Evolutionary conservation across 2,329 filamentous ascomycete genomes (phyloP), one percentile per base, ranked within the genome.

Genomic region (Pseudocercospora cruenta): DNA sequence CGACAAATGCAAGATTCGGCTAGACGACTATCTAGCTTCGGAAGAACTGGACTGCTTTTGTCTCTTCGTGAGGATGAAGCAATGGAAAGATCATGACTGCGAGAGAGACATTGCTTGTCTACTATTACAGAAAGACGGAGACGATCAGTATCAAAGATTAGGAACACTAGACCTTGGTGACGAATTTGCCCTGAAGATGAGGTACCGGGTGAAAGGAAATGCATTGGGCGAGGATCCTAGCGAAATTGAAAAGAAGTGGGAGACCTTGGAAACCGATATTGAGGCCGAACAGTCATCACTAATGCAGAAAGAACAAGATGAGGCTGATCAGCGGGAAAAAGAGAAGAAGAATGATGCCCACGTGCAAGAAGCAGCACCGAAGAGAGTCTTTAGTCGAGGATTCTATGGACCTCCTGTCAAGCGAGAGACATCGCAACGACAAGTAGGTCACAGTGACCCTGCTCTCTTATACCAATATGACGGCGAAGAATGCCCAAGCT

Each of bases 151-250:
- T n/a, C 9, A 21, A 12, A 12, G 59, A 9, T 22, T 61, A n/a
- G 59, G 59, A 12, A 39, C 45, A 7, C 16, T 61, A 9, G 45
- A 61, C 16, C 22, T 61, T 4, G 47, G 60, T 10, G 45, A 61
- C 19, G 24, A 61, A 10, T 55, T 47, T 9, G 36, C 58, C 28
- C 14, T 62, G 33, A 62, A 58, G 36, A 55, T 62, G 58, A 36
- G 36, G 21, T 59, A 61, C n/a, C 39, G 39, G 3, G 19, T 45
- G 5, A 45, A 45, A 19, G 39, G 24, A 26, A n/a, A n/a, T n/a
- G n/a, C 24, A 26, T 26, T 3, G 24, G 3, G 24, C 24, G 2
- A 26, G 24, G 24, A 26, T 5, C 24, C 5, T n/a, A n/a, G n/a
- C 4, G 39, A 45, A 5, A 1, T 45, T 1, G 39, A 45, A 5